A percentile compares a stretch with the other conserved stretches of the same genome.
These are phyloP conservation scores for Ustilago loliicola DNA, from an alignment of 1,284 basidiomycete genomes.

Conservation along the genomic window DNA sequence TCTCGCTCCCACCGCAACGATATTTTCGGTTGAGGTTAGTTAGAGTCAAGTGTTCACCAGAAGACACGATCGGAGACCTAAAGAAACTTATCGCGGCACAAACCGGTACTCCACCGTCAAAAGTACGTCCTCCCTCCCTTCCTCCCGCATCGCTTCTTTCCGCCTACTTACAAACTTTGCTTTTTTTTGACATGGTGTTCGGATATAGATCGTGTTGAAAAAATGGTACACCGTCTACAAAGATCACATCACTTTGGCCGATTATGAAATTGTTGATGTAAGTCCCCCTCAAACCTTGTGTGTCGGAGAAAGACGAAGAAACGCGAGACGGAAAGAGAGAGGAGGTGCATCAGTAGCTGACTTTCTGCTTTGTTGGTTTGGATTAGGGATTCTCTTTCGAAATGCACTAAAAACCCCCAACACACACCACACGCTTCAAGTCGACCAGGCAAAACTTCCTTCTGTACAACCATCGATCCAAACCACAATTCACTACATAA, in stretches of 20 bases:
- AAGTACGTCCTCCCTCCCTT: constrained; percentile 58
- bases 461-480: no score
- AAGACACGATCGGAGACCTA: constrained; percentile 95
- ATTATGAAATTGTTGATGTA: constrained; percentile 78
- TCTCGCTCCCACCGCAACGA: no score
- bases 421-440: no score
- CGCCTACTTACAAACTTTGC: not conserved
- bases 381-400: constrained; percentile 45
- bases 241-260: constrained; percentile 84
- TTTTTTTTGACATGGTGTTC: not conserved
- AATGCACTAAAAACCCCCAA: constrained; percentile 36
- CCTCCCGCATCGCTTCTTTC: not conserved
- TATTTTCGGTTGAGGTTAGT: constrained; percentile 33
- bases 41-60: constrained; percentile 73
- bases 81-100: constrained; percentile 97
- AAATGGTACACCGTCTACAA: constrained; percentile 79
- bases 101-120: constrained; percentile 82
- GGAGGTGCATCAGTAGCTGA: not conserved
- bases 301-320: not conserved
- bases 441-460: no score
- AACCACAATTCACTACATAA: no score
- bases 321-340: not conserved
- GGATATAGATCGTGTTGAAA: constrained; percentile 90
- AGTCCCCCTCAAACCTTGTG: constrained; percentile 4
- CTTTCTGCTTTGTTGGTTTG: not conserved